A percentile compares a stretch with the other conserved stretches of the same genome.
Evolutionary conservation across 345 rosid genomes (phyloP).

Genomic region (Eucalyptus cloeziana): DNA sequence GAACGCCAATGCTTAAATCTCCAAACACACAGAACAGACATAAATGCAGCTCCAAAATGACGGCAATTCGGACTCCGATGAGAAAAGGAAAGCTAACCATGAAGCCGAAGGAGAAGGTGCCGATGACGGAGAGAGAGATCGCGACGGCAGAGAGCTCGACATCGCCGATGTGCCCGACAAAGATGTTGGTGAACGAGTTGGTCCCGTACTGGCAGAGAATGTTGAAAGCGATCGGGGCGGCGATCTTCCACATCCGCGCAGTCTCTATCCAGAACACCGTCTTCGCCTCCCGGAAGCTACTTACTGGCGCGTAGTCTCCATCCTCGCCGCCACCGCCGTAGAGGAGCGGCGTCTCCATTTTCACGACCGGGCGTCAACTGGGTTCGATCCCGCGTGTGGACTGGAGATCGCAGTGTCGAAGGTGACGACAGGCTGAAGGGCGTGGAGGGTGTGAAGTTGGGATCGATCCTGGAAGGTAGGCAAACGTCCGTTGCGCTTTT

Average conservation of each 20-base stretch:
- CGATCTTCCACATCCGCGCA: slow-evolving; percentile 52
- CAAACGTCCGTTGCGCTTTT: not conserved
- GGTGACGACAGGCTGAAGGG: not conserved
- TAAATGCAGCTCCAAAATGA: not conserved
- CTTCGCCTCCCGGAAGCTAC: slow-evolving; percentile 21
- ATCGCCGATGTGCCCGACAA: slow-evolving; percentile 61
- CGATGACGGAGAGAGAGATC: slow-evolving; percentile 56
- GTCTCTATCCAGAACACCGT: slow-evolving; percentile 34
- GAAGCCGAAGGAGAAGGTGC: slow-evolving; percentile 71
- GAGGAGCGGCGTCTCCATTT: slow-evolving; percentile 51
- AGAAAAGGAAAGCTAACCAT: slow-evolving; percentile 15
- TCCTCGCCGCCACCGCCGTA: not conserved
- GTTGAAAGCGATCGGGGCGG: slow-evolving; percentile 38
- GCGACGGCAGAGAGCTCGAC: slow-evolving; percentile 60
- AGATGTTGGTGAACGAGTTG: slow-evolving; percentile 38
- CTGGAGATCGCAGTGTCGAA: not conserved
- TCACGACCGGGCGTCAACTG: not conserved
- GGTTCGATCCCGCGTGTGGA: not conserved
- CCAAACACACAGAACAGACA: not conserved
- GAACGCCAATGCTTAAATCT: not conserved
- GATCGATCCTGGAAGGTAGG: not conserved
- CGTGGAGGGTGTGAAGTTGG: not conserved
- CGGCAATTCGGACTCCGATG: not conserved
- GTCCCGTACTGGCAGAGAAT: slow-evolving; percentile 44
- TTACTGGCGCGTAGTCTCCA: slow-evolving; percentile 37